A percentile compares a stretch with the other conserved stretches of the same genome.
Evolutionary conservation across 2,329 filamentous ascomycete species (phyloP).

Genomic region (Botrytis byssoidea): DNA sequence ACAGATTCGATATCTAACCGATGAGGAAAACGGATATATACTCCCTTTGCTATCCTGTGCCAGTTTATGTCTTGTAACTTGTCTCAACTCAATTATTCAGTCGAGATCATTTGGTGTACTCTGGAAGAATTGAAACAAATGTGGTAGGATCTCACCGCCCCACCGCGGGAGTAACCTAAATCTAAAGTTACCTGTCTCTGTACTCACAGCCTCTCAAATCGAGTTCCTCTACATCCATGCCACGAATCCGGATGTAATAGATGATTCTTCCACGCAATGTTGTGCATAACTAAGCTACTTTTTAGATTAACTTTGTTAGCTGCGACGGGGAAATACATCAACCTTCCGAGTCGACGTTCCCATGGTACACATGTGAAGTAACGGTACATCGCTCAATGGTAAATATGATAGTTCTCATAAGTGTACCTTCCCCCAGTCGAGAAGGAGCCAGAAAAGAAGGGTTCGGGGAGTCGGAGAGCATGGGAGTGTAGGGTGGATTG

Average conservation of each 20-base stretch:
- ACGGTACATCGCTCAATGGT: neutral
- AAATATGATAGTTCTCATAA: neutral
- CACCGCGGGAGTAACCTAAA: constrained; percentile 5
- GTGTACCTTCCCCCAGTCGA: neutral
- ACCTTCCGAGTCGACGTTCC: neutral
- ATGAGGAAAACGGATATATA: neutral
- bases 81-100: neutral
- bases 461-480: neutral
- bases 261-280: neutral
- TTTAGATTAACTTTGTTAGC: neutral
- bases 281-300: neutral
- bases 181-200: neutral
- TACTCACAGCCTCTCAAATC: neutral
- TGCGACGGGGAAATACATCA: neutral
- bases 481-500: neutral
- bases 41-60: neutral
- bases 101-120: too few species aligned
- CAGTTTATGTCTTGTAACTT: neutral
- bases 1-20: neutral
- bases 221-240: neutral
- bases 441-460: neutral
- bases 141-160: neutral
- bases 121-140: neutral
- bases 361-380: neutral
- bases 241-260: neutral